These are phyloP conservation scores for Myriosclerotinia curreyana DNA, from an alignment of 2,329 filamentous ascomycete species.

Conservation along the genomic window DNA sequence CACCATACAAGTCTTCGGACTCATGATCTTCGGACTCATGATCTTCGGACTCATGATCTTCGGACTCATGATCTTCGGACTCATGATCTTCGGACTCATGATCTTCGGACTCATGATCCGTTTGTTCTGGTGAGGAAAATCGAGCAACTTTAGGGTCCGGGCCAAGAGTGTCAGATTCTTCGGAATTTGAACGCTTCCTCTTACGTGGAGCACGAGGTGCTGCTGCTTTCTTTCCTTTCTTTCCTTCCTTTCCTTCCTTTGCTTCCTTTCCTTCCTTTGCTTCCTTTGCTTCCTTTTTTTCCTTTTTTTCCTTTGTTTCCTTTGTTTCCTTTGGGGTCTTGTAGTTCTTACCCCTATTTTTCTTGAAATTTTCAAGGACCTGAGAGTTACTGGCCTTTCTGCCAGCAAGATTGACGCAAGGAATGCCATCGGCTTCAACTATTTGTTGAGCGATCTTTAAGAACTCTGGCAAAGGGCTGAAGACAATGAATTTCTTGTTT, in stretches of 20 bases:
- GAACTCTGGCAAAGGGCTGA: neutral
- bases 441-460: neutral
- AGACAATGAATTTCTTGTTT: neutral
- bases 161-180: neutral
- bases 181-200: neutral
- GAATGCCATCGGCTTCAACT: constrained; percentile 1
- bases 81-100: too few relatives aligned
- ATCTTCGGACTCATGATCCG: neutral
- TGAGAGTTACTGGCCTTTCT: neutral
- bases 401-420: neutral
- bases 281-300: too few relatives aligned
- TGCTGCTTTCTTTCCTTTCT: neutral
- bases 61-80: too few relatives aligned
- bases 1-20: neutral
- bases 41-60: too few relatives aligned
- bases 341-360: neutral
- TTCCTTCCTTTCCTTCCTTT: too few relatives aligned
- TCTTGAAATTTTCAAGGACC: constrained; percentile 8
- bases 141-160: constrained; percentile 41
- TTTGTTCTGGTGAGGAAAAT: constrained; percentile 13
- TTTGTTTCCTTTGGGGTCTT: too few relatives aligned
- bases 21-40: too few relatives aligned
- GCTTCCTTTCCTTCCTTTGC: too few relatives aligned
- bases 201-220: neutral
- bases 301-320: too few relatives aligned